Evolutionary conservation across 1,284 basidiomycete species (phyloP).

Genomic region (Trametes pubescens): DNA sequence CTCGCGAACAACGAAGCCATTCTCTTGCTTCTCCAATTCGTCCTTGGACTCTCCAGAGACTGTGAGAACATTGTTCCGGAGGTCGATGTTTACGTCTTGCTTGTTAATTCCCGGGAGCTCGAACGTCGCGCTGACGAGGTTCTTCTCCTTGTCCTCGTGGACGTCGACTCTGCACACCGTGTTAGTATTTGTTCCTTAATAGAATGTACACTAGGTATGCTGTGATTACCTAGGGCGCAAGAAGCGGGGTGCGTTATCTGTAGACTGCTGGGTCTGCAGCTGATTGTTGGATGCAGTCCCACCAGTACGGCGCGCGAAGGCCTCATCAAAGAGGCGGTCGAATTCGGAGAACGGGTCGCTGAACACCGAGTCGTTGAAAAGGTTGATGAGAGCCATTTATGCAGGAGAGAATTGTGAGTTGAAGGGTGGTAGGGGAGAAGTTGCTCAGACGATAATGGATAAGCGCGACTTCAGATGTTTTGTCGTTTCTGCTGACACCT

Average conservation of each 20-base stretch:
- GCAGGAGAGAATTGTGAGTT: background rate
- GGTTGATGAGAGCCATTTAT: constrained; percentile 19
- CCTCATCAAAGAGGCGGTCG: constrained; percentile 28
- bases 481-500: constrained; percentile 13
- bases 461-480: constrained; percentile 3
- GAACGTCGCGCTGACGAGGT: constrained; percentile 55
- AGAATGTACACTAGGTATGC: too few species aligned
- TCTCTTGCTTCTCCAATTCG: constrained; percentile 47
- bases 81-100: constrained; percentile 52
- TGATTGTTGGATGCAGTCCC: constrained; percentile 5
- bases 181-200: background rate
- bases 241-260: constrained; percentile 23
- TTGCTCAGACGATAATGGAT: background rate
- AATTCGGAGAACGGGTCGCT: constrained; percentile 29
- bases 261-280: constrained; percentile 25
- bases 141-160: constrained; percentile 50
- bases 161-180: constrained; percentile 52
- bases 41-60: constrained; percentile 54
- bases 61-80: constrained; percentile 50
- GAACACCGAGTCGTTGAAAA: constrained; percentile 36
- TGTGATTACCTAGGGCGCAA: constrained; percentile 27
- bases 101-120: constrained; percentile 57
- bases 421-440: background rate
- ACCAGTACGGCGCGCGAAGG: constrained; percentile 22
- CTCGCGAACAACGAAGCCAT: constrained; percentile 59